These are phyloP conservation scores for Coemansia sp. DNA, from an alignment of 192 early-diverging fungal genomes.

Conservation along the genomic window DNA sequence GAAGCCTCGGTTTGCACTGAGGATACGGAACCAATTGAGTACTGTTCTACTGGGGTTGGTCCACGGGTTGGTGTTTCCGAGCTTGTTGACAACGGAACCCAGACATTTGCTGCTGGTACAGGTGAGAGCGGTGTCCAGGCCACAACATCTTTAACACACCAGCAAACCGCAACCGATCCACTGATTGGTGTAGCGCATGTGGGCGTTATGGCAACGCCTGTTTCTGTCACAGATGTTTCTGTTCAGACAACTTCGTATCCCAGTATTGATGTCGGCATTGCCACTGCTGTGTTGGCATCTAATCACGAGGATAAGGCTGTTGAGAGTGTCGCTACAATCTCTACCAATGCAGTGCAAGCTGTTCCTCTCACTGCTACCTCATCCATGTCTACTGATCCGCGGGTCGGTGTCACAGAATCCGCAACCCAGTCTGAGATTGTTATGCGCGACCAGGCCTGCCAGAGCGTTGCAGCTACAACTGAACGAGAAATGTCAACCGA, in stretches of 20 bases:
- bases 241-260: conserved; percentile 2
- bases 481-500: conserved; percentile 23
- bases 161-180: conserved; percentile 24
- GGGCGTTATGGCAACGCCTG: conserved; percentile 11
- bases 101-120: conserved; percentile 5
- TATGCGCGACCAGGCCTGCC: conserved; percentile 5
- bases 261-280: conserved; percentile 5
- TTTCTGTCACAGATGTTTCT: neutral
- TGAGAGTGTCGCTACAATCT: conserved; percentile 1
- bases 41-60: conserved; percentile 12
- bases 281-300: conserved; percentile 18
- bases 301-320: conserved; percentile 8
- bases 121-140: conserved; percentile 12
- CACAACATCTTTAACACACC: neutral
- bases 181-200: conserved; percentile 11
- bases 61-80: conserved; percentile 10
- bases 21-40: conserved; percentile 10
- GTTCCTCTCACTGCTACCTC: neutral
- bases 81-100: conserved; percentile 6
- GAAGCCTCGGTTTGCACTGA: conserved; percentile 17
- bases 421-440: conserved; percentile 8
- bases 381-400: conserved; percentile 17
- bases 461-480: conserved; percentile 1
- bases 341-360: conserved; percentile 10
- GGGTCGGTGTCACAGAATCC: conserved; percentile 12